Evolutionary conservation across 805 yeast genomes (phyloP).

Genomic region (Kregervanrija fluxuum): DNA sequence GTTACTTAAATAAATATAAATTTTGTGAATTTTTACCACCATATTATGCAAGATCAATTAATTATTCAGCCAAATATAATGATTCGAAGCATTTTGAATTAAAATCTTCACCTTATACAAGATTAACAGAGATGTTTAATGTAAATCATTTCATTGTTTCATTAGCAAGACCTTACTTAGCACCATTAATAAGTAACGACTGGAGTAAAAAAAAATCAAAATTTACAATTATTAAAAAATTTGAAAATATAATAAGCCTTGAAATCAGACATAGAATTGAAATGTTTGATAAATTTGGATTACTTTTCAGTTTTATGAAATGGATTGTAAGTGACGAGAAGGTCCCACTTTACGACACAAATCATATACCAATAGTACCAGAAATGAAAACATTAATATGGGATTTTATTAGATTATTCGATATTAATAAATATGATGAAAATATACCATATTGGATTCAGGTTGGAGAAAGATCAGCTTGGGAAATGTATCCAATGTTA

Average conservation of each 20-base stretch:
- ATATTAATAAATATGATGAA: slow-evolving; percentile 58
- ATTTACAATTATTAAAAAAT: slow-evolving; percentile 27
- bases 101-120: slow-evolving; percentile 61
- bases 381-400: slow-evolving; percentile 62
- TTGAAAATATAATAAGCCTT: slow-evolving; percentile 54
- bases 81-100: slow-evolving; percentile 5
- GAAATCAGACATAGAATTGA: slow-evolving; percentile 82
- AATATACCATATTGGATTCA: slow-evolving; percentile 84
- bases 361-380: slow-evolving; percentile 89
- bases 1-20: slow-evolving; percentile 15
- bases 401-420: slow-evolving; percentile 71
- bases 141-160: slow-evolving; percentile 91
- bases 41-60: slow-evolving; percentile 31
- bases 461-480: slow-evolving; percentile 87
- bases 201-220: slow-evolving; percentile 33
- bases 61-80: slow-evolving; percentile 9
- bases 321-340: slow-evolving; percentile 83
- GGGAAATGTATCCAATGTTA: slow-evolving; percentile 83
- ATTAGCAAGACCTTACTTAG: slow-evolving; percentile 87
- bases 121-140: slow-evolving; percentile 86
- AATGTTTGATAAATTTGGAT: slow-evolving; percentile 70
- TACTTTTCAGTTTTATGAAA: slow-evolving; percentile 61
- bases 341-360: slow-evolving; percentile 63
- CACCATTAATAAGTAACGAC: slow-evolving; percentile 81
- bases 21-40: slow-evolving; percentile 33